Percentiles rank a stretch among this genome's conserved stretches.
Evolutionary conservation across 805 yeast genomes (phyloP).

Genomic region (Dipodascopsis tothii): DNA sequence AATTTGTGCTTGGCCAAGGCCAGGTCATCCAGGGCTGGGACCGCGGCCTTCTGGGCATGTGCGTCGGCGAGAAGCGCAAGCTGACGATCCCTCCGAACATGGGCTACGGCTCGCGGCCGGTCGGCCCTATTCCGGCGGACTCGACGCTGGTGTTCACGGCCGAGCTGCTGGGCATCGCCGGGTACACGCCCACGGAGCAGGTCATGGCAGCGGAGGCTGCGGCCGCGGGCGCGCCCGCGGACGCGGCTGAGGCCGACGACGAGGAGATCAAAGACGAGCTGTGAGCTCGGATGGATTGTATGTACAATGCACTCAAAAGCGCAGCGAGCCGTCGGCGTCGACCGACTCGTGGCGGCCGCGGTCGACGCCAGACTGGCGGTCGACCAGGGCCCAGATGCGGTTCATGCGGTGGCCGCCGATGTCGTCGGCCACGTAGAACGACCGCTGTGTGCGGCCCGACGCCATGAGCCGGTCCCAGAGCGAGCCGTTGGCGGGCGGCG

Average conservation of each 20-base stretch:
- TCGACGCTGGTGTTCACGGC: conserved; percentile 64
- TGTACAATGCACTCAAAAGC: background rate
- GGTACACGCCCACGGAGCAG: conserved; percentile 8
- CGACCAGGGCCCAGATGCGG: conserved; percentile 76
- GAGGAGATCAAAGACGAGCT: conserved; percentile 14
- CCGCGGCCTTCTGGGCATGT: conserved; percentile 66
- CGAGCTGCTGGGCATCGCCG: conserved; percentile 50
- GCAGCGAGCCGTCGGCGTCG: background rate
- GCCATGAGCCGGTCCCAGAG: background rate
- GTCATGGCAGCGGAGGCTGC: conserved; percentile 1
- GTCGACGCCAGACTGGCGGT: conserved; percentile 55
- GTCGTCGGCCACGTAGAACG: conserved; percentile 59
- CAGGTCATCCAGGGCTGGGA: conserved; percentile 90
- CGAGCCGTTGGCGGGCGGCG: background rate
- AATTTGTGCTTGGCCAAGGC: conserved; percentile 67
- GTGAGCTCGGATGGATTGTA: conserved; percentile 1
- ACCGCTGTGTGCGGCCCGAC: conserved; percentile 27
- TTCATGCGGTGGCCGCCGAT: conserved; percentile 80
- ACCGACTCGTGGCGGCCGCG: conserved; percentile 45
- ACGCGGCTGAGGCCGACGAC: background rate
- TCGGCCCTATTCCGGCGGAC: conserved; percentile 64
- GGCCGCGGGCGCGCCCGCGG: conserved; percentile 2
- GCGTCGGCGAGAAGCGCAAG: conserved; percentile 79
- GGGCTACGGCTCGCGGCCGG: conserved; percentile 54
- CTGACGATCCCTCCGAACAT: conserved; percentile 69